Conservation (phyloP, 345 rosid genomes). For the Cochlearia excelsa region DNA sequence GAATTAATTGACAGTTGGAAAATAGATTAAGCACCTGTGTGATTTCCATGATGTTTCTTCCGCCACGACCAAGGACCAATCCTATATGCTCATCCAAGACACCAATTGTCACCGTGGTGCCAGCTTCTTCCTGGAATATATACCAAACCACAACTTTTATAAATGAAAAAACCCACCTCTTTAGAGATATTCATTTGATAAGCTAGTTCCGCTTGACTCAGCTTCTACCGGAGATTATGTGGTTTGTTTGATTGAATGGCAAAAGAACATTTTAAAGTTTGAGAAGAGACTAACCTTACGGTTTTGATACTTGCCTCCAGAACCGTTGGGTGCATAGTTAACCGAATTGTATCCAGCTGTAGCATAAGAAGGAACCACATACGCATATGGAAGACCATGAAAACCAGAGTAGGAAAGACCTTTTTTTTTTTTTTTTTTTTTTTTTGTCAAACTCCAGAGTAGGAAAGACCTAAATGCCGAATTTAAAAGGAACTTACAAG, state of each 20-base stretch:
- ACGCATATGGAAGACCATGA: conserved; percentile 65
- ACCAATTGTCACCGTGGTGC: conserved; percentile 72
- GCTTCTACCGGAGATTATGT: too few species aligned
- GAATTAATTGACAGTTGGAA: not conserved
- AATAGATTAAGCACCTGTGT: conserved; percentile 59
- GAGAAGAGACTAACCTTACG: conserved; percentile 55
- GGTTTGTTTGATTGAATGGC: too few species aligned
- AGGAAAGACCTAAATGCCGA: conserved; percentile 56
- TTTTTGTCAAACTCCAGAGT: too few species aligned
- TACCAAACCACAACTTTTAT: not conserved
- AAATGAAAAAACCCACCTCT: too few species aligned
- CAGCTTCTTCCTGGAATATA: conserved; percentile 67
- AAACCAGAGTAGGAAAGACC: conserved; percentile 68
- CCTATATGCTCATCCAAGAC: conserved; percentile 92
- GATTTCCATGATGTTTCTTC: conserved; percentile 92
- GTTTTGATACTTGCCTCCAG: conserved; percentile 76
- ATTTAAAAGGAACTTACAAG: conserved; percentile 45
- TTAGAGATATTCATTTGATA: too few species aligned
- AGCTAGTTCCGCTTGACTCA: too few species aligned
- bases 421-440: too few species aligned
- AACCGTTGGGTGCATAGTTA: conserved; percentile 69
- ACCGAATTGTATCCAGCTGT: conserved; percentile 64
- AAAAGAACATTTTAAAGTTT: too few species aligned
- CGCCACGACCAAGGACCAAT: conserved; percentile 97
- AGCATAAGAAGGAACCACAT: conserved; percentile 70